Conservation (phyloP, 495 filamentous ascomycete genomes). For the Hyaloscypha finlandica region DNA sequence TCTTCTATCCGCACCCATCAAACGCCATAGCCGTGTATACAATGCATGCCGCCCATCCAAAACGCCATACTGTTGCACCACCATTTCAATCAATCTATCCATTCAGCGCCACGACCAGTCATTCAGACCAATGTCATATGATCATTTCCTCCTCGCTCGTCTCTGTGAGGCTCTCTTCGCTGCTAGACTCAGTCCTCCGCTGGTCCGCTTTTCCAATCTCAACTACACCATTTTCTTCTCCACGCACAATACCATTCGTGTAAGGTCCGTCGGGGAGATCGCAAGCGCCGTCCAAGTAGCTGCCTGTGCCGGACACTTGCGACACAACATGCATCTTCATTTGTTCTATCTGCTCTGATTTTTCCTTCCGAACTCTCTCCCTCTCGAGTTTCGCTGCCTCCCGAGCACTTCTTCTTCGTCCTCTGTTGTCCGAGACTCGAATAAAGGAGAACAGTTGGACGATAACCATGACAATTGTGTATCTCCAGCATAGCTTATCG, state of each 20-base stretch:
- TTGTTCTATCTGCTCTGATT: constrained; percentile 15
- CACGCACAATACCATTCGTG: constrained; percentile 10
- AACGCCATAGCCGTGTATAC: neutral
- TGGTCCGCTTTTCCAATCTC: neutral
- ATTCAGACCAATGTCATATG: constrained; percentile 18
- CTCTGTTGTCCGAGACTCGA: constrained; percentile 28
- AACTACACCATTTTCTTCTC: neutral
- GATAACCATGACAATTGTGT: constrained; percentile 36
- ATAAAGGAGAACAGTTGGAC: constrained; percentile 31
- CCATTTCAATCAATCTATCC: constrained; percentile 11
- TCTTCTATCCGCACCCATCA: constrained; percentile 1
- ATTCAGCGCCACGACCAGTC: neutral
- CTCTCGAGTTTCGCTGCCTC: constrained; percentile 22
- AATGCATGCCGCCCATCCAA: neutral
- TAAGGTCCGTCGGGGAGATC: neutral
- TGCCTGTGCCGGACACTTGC: constrained; percentile 4
- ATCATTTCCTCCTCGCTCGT: constrained; percentile 34
- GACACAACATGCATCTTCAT: neutral
- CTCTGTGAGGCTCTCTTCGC: constrained; percentile 27
- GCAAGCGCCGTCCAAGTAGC: constrained; percentile 5
- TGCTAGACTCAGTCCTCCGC: constrained; percentile 7
- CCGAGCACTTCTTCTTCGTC: constrained; percentile 18
- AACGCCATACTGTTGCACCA: constrained; percentile 16
- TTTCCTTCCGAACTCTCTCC: constrained; percentile 24
- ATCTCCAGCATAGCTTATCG: constrained; percentile 41